These are phyloP conservation scores for Collybiopsis confluens DNA, from an alignment of 768 basidiomycete species.

Conservation along the genomic window DNA sequence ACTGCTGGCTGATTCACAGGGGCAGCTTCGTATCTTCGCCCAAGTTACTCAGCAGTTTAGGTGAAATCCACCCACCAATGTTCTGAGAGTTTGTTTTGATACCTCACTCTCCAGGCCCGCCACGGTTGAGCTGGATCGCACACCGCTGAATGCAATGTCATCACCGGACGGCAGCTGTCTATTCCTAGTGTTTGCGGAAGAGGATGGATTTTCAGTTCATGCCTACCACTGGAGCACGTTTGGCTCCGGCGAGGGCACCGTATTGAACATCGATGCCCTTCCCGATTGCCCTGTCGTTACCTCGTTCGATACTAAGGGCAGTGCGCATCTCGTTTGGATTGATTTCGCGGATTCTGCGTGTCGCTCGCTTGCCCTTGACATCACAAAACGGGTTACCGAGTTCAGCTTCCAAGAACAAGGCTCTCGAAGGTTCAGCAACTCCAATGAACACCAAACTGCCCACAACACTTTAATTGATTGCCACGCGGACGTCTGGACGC, in stretches of 20 bases:
- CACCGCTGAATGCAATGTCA: slow-evolving; percentile 33
- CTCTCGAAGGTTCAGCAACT: slow-evolving; percentile 7
- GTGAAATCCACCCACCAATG: slow-evolving; percentile 33
- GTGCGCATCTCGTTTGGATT: slow-evolving; percentile 39
- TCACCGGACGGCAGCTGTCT: slow-evolving; percentile 56
- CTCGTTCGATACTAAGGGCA: slow-evolving; percentile 38
- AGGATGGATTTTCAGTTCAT: slow-evolving; percentile 19
- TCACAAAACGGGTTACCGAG: slow-evolving; percentile 52
- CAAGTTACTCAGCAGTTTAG: slow-evolving; percentile 49
- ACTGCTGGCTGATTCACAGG: slow-evolving; percentile 39
- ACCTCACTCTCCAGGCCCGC: slow-evolving; percentile 34
- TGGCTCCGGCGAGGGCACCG: slow-evolving; percentile 43
- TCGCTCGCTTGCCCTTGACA: slow-evolving; percentile 42
- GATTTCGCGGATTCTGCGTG: slow-evolving; percentile 27
- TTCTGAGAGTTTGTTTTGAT: background rate
- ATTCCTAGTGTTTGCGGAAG: slow-evolving; percentile 26
- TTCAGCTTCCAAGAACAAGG: slow-evolving; percentile 50
- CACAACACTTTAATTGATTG: slow-evolving; percentile 55
- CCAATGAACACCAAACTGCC: slow-evolving; percentile 16
- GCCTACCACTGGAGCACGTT: slow-evolving; percentile 57
- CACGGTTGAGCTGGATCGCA: slow-evolving; percentile 29
- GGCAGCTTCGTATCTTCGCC: slow-evolving; percentile 50
- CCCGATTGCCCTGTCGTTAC: slow-evolving; percentile 27
- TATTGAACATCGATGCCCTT: slow-evolving; percentile 22
- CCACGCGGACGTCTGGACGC: slow-evolving; percentile 53